Evolutionary conservation across 1,284 basidiomycete species (phyloP).

Genomic region (Cutaneotrichosporon dermatis): DNA sequence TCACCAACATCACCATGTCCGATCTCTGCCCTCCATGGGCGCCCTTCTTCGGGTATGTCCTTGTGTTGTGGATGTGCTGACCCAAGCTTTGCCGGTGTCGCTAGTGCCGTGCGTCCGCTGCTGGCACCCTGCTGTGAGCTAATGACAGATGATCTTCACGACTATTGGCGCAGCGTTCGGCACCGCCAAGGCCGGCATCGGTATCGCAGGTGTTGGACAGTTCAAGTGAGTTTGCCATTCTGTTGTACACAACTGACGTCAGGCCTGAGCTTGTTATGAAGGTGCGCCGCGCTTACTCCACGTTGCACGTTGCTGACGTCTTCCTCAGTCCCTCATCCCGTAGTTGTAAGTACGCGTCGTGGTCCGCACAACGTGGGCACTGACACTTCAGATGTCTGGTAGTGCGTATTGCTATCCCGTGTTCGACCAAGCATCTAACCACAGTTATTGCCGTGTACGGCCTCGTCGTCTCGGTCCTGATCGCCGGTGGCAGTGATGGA

Average conservation of each 20-base stretch:
- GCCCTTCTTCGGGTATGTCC: conserved; percentile 46
- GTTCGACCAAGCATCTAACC: conserved; percentile 27
- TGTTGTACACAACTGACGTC: not conserved
- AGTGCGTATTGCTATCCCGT: conserved; percentile 47
- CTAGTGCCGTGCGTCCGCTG: conserved; percentile 33
- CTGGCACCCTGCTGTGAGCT: not conserved
- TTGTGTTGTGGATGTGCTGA: not conserved
- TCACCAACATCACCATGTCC: conserved; percentile 27
- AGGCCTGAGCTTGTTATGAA: conserved; percentile 98
- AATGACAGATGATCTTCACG: conserved; percentile 46
- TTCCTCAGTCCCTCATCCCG: conserved; percentile 57
- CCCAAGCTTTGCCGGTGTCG: conserved; percentile 42
- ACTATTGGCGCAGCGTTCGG: conserved; percentile 93
- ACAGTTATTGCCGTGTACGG: conserved; percentile 55
- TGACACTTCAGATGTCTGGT: conserved; percentile 61
- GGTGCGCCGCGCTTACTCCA: conserved; percentile 51
- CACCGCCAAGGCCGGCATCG: conserved; percentile 95
- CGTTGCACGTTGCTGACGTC: not conserved
- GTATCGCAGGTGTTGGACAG: conserved; percentile 90
- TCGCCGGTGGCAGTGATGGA: conserved; percentile 58
- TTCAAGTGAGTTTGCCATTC: conserved; percentile 54
- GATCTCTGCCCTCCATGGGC: conserved; percentile 50
- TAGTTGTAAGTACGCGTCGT: conserved; percentile 42
- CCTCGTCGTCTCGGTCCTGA: conserved; percentile 60
- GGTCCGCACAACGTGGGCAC: not conserved